Evolutionary conservation across 2,329 filamentous ascomycete species (phyloP).

Genomic region (Pseudopyrenochaeta lycopersici): DNA sequence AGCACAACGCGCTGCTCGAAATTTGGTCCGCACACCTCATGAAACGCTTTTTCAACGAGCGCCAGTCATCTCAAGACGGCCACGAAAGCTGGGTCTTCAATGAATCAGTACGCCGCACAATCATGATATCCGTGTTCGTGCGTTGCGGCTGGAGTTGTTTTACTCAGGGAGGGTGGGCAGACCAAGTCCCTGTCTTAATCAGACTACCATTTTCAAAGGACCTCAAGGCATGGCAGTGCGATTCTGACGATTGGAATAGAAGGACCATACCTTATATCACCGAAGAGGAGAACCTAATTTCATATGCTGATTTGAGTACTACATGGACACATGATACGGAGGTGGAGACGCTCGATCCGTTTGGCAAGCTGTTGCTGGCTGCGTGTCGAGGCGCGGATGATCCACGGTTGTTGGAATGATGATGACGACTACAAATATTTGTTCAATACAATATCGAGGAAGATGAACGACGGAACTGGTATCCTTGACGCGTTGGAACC

Average conservation of each 20-base stretch:
- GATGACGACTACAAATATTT: background rate
- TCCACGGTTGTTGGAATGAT: slow-evolving; percentile 23
- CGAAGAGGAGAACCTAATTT: slow-evolving; percentile 20
- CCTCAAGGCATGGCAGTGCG: slow-evolving; percentile 23
- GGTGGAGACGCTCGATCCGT: slow-evolving; percentile 23
- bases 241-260: slow-evolving; percentile 18
- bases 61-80: slow-evolving; percentile 10
- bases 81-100: slow-evolving; percentile 35
- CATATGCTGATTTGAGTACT: slow-evolving; percentile 30
- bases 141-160: slow-evolving; percentile 33
- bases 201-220: slow-evolving; percentile 29
- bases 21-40: slow-evolving; percentile 38
- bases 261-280: slow-evolving; percentile 5
- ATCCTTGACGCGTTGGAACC: background rate
- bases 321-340: slow-evolving; percentile 21
- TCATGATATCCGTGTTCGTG: slow-evolving; percentile 38
- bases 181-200: slow-evolving; percentile 32
- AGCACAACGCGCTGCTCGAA: slow-evolving; percentile 33
- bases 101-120: slow-evolving; percentile 39
- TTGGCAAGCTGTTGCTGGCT: slow-evolving; percentile 35
- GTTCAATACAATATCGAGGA: background rate
- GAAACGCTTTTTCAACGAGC: slow-evolving; percentile 35
- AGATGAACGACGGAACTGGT: background rate
- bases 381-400: slow-evolving; percentile 34
- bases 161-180: slow-evolving; percentile 29